These are phyloP conservation scores for Bipolaris cookei DNA, from an alignment of 2,329 filamentous ascomycete species.

Conservation along the genomic window DNA sequence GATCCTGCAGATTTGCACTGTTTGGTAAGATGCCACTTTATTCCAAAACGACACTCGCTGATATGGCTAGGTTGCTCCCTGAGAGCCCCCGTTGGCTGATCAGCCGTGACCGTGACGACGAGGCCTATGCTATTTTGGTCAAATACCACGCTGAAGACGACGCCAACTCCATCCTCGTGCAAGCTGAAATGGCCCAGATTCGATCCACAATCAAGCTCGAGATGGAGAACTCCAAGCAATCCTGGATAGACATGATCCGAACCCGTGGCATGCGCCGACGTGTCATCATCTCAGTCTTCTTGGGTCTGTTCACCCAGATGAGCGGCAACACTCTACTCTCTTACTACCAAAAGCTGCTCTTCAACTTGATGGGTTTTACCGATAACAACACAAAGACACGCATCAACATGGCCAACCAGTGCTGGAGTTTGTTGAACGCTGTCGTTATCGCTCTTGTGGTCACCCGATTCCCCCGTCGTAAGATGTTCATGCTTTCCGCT, in stretches of 20 bases:
- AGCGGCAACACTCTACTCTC: slow-evolving; percentile 49
- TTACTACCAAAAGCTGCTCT: slow-evolving; percentile 47
- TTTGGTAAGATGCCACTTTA: slow-evolving; percentile 30
- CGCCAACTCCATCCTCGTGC: slow-evolving; percentile 47
- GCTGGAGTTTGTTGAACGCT: slow-evolving; percentile 53
- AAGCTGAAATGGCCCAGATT: slow-evolving; percentile 67
- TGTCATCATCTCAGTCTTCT: slow-evolving; percentile 40
- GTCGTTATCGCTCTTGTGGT: slow-evolving; percentile 50
- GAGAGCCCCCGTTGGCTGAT: slow-evolving; percentile 59
- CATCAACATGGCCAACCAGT: slow-evolving; percentile 51
- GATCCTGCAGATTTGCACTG: slow-evolving; percentile 50
- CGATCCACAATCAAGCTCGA: slow-evolving; percentile 63
- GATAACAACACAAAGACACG: slow-evolving; percentile 47
- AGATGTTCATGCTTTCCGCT: slow-evolving; percentile 58
- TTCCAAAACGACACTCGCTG: neutral
- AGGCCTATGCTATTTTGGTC: slow-evolving; percentile 44
- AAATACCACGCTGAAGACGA: slow-evolving; percentile 56
- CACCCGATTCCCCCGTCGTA: slow-evolving; percentile 52
- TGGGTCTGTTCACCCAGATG: slow-evolving; percentile 51
- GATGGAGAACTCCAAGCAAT: slow-evolving; percentile 59
- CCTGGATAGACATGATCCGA: slow-evolving; percentile 61
- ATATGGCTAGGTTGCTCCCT: slow-evolving; percentile 40
- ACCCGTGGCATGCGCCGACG: slow-evolving; percentile 53
- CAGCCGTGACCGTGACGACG: slow-evolving; percentile 58
- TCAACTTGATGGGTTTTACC: slow-evolving; percentile 51